A percentile compares a stretch with the other conserved stretches of the same genome.
Conservation (phyloP, 2,329 filamentous ascomycete genomes). For the Aureobasidium mangrovei region DNA sequence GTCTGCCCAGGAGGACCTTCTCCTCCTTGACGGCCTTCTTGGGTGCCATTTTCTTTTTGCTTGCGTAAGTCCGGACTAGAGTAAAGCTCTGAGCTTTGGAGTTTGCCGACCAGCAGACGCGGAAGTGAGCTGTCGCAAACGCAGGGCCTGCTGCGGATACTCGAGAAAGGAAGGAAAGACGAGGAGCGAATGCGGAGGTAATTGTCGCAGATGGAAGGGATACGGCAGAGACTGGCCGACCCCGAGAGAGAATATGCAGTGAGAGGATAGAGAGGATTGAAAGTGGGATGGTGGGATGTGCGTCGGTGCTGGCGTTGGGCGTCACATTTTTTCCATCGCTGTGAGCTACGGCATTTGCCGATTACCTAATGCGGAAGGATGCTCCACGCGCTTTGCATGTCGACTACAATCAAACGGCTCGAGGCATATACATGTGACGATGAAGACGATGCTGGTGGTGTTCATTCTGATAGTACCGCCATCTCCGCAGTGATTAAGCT, state of each 20-base stretch:
- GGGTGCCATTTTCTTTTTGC: constrained; percentile 75
- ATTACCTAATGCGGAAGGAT: not conserved
- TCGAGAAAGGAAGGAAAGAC: constrained; percentile 18
- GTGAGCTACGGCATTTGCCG: not conserved
- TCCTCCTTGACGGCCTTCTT: constrained; percentile 90
- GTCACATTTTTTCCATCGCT: constrained; percentile 8
- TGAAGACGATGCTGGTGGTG: no score
- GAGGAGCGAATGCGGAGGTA: constrained; percentile 21
- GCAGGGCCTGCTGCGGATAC: constrained; percentile 29
- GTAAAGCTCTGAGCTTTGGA: constrained; percentile 14
- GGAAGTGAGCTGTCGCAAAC: constrained; percentile 18
- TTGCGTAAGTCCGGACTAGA: constrained; percentile 41
- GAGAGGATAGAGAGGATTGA: not conserved
- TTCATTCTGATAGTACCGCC: no score
- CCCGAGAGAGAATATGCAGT: not conserved
- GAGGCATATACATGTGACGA: no score
- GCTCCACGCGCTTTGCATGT: not conserved
- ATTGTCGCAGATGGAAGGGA: constrained; percentile 19
- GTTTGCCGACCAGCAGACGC: constrained; percentile 14
- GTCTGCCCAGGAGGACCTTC: constrained; percentile 91
- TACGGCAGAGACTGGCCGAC: constrained; percentile 25
- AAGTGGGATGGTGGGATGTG: constrained; percentile 7
- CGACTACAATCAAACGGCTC: not conserved
- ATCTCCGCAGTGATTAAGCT: no score
- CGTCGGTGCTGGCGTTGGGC: not conserved